A percentile compares a stretch with the other conserved stretches of the same genome.
phyloP scores from a whole-genome alignment of 441 rosid genomes.

The Gossypium gossypioides region DNA sequence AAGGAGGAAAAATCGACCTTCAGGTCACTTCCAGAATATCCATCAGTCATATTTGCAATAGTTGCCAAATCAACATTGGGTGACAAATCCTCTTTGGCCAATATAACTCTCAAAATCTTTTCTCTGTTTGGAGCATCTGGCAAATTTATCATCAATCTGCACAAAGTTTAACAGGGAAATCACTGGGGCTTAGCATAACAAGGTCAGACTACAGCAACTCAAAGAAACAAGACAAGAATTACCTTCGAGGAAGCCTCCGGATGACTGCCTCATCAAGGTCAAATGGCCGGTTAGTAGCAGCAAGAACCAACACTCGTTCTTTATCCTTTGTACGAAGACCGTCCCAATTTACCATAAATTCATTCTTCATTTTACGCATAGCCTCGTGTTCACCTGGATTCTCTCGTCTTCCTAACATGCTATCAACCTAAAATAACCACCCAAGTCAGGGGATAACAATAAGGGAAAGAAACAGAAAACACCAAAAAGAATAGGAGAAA shows the following conservation, averaged over 20 bases:
- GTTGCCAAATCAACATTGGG: slow-evolving; percentile 67
- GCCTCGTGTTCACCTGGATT: slow-evolving; percentile 99
- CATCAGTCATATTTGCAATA: slow-evolving; percentile 83
- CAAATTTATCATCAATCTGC: slow-evolving; percentile 92
- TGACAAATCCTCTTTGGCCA: slow-evolving; percentile 81
- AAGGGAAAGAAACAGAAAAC: neutral
- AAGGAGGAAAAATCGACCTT: slow-evolving; percentile 41
- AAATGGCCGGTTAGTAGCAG: slow-evolving; percentile 94
- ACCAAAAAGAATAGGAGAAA: neutral
- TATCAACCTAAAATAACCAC: slow-evolving; percentile 63
- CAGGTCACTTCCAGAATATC: slow-evolving; percentile 95
- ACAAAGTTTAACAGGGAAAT: slow-evolving; percentile 8
- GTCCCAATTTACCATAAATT: slow-evolving; percentile 98
- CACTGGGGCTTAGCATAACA: neutral
- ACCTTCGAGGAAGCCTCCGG: slow-evolving; percentile 98
- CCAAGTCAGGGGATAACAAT: slow-evolving; percentile 1
- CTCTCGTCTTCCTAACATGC: slow-evolving; percentile 97
- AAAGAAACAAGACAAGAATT: neutral
- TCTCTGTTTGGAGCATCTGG: slow-evolving; percentile 81
- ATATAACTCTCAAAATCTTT: slow-evolving; percentile 66
- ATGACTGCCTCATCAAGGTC: slow-evolving; percentile 99
- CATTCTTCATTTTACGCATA: slow-evolving; percentile 99
- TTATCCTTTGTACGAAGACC: slow-evolving; percentile 90
- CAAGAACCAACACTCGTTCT: slow-evolving; percentile 91
- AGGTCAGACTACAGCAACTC: neutral